phyloP scores from a whole-genome alignment of 352 stramenopile genomes.

The Lagenidium giganteum region DNA sequence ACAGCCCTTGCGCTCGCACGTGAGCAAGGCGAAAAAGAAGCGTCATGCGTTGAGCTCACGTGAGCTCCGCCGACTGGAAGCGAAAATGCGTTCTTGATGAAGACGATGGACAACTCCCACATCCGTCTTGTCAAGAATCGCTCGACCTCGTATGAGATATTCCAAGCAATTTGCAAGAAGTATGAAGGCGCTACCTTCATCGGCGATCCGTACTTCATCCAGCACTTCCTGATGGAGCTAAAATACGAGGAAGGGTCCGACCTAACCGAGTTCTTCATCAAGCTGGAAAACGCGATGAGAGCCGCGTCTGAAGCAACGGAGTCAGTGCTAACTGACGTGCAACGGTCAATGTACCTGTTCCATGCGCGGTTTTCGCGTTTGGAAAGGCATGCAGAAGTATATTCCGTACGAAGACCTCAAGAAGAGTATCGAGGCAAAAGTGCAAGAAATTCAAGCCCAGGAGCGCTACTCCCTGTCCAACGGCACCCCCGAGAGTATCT shows the following conservation, averaged over 20 bases:
- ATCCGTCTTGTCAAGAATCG: conserved; percentile 3
- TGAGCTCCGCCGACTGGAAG: background rate
- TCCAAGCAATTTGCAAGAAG: conserved; percentile 2
- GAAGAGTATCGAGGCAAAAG: background rate
- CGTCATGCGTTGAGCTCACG: background rate
- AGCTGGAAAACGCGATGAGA: conserved; percentile 7
- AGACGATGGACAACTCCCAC: conserved; percentile 9
- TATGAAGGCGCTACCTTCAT: conserved; percentile 6
- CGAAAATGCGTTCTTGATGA: conserved; percentile 5
- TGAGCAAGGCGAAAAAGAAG: background rate
- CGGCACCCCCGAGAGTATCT: background rate
- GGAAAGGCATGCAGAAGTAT: conserved; percentile 1
- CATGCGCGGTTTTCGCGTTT: too few relatives aligned
- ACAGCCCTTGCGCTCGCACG: background rate
- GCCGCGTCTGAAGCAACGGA: too few relatives aligned
- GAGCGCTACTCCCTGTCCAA: background rate
- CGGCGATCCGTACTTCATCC: conserved; percentile 7
- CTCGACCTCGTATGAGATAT: conserved; percentile 3
- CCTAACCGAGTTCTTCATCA: conserved; percentile 7
- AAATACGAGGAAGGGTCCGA: conserved; percentile 3
- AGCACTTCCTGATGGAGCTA: conserved; percentile 4
- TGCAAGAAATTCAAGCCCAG: background rate
- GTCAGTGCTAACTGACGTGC: background rate
- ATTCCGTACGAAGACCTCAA: background rate
- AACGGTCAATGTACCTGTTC: too few relatives aligned